These are phyloP conservation scores for Hibiscus trionum DNA, from an alignment of 345 rosid species.

Conservation along the genomic window DNA sequence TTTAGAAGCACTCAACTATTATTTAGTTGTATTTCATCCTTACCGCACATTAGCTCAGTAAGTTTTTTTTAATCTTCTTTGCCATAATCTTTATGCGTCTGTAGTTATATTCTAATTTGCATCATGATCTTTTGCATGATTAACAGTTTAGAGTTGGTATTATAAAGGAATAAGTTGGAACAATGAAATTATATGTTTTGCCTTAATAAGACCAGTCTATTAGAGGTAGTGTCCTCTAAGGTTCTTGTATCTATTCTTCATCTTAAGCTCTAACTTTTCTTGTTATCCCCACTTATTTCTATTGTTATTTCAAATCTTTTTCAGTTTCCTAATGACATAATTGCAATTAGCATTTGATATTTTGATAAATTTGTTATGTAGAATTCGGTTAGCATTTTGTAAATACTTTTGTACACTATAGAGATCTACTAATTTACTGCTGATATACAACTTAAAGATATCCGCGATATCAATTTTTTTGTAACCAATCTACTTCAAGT, in stretches of 20 bases:
- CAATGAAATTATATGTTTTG: background rate
- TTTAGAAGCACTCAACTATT: conserved; percentile 85
- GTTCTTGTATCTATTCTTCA: background rate
- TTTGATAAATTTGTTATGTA: background rate
- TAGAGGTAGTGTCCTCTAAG: background rate
- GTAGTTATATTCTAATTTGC: conserved; percentile 3
- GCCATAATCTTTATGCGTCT: background rate
- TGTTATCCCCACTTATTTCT: background rate
- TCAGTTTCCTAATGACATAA: background rate
- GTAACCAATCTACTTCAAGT: background rate
- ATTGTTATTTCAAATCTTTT: background rate
- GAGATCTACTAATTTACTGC: background rate
- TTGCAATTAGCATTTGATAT: background rate
- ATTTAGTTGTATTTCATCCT: conserved; percentile 91
- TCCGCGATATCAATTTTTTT: background rate
- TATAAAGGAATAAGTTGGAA: background rate
- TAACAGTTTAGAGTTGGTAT: background rate
- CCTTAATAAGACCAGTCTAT: background rate
- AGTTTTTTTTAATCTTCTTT: conserved; percentile 15
- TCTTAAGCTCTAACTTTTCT: background rate
- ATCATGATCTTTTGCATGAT: background rate
- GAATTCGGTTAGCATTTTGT: background rate
- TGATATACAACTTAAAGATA: background rate
- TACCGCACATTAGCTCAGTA: conserved; percentile 79
- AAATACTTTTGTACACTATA: background rate